Percentiles rank a stretch among this genome's conserved stretches.
Conservation (phyloP, 2,329 filamentous ascomycete species). For the Aspergillus fijiensis region DNA sequence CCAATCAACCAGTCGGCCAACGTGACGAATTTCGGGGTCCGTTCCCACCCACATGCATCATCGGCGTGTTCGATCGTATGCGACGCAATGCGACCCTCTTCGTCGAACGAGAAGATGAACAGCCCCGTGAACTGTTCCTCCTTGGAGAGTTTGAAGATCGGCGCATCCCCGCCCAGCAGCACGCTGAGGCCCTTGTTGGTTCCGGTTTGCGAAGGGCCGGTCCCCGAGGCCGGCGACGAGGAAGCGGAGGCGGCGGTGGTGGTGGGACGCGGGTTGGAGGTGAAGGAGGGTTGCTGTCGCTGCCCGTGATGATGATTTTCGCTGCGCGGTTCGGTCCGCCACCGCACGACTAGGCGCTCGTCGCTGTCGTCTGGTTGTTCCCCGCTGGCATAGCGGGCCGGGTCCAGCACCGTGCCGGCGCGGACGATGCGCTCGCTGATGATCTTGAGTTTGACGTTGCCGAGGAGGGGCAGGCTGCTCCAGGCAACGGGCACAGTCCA, state of each 20-base stretch:
- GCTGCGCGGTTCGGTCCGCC: conserved; percentile 64
- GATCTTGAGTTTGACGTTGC: conserved; percentile 85
- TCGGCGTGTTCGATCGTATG: conserved; percentile 95
- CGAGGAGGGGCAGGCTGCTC: conserved; percentile 87
- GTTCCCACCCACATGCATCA: conserved; percentile 78
- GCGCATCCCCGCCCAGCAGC: conserved; percentile 55
- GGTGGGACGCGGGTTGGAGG: not conserved
- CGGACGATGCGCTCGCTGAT: conserved; percentile 85
- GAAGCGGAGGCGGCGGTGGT: conserved; percentile 18
- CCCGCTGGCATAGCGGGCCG: conserved; percentile 30
- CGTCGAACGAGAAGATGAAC: conserved; percentile 95
- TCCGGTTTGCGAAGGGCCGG: conserved; percentile 29
- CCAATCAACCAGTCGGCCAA: conserved; percentile 94
- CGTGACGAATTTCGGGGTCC: conserved; percentile 80
- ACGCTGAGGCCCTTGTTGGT: conserved; percentile 44
- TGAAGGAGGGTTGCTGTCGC: not conserved
- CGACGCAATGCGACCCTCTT: conserved; percentile 75
- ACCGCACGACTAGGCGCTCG: conserved; percentile 87
- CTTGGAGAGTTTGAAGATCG: conserved; percentile 52
- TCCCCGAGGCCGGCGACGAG: conserved; percentile 11
- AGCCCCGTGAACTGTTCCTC: conserved; percentile 82
- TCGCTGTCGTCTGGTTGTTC: conserved; percentile 39
- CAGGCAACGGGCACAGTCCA: conserved; percentile 97
- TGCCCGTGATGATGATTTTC: conserved; percentile 16
- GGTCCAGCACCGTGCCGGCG: conserved; percentile 43